Base-by-base conservation (phyloP, 1,284 basidiomycete genomes). In the Microbotryum lychnidis-dioicae region DNA sequence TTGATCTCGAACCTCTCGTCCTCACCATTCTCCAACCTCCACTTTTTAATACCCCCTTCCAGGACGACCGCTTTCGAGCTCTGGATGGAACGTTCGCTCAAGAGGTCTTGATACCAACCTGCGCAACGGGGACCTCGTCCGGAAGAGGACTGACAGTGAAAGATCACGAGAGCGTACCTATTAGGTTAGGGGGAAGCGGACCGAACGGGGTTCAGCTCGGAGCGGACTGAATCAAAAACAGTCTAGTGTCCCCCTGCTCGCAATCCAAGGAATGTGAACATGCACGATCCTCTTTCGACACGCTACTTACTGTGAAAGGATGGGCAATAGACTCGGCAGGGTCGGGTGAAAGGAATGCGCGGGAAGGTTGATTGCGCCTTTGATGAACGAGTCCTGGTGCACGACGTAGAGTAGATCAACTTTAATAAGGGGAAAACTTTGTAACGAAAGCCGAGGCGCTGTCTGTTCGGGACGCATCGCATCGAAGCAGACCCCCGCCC, bases 351-450 rank as follows among this genome's bases (percentile, higher is more conserved):
- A 68, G 3, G 75, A 72, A 31, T 76, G 75, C 1, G 75, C 73
- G 4, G 75, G 75, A 0, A 76, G 67, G 57, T 76, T 76, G 62
- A 76, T 67, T 0, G 75, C 75, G 14, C 69, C 71, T 4, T 66
- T 68, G 37, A 76, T 72, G 51, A 74, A 72, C 31, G 46, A 60
- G 31, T 47, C 53, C 67, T 71, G 31, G 31, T 9, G 31, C 1
- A 31, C 31, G 31, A 31, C 7, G 9, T 8, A 31, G 9, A 9
- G 9, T 8, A 31, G 9, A 9, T 31, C 31, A 31, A 31, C 1
- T 31, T 10, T 8, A 7, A 31, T 31, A 8, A 10, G 8, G 31
- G 9, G 31, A 31, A 9, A 31, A 31, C 31, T 6, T 31, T 31
- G 31, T 31, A 31, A 31, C 31, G 7, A 31, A 2, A 31, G 31